phyloP scores from a whole-genome alignment of 148 eudicot genomes.

The Rhododendron henanense region DNA sequence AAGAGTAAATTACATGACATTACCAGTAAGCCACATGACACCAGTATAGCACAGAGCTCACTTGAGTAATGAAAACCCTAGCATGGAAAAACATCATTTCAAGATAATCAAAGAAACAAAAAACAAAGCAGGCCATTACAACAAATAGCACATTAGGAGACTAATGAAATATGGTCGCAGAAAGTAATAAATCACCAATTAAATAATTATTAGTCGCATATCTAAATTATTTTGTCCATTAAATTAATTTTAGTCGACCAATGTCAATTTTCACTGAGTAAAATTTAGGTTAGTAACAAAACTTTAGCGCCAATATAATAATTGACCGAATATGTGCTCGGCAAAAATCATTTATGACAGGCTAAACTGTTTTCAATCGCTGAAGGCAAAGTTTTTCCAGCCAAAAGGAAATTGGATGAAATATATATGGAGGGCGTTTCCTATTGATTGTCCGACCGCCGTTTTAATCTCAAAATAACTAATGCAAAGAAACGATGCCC shows the following conservation, averaged over 20 bases:
- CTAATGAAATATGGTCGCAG: background rate
- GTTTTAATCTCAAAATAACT: too few species aligned
- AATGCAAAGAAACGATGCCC: too few species aligned
- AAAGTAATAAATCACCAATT: too few species aligned
- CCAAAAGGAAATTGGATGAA: too few species aligned
- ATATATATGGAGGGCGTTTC: too few species aligned
- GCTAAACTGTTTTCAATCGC: too few species aligned
- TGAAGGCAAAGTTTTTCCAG: too few species aligned
- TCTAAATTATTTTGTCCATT: too few species aligned
- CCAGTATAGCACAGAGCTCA: conserved; percentile 19
- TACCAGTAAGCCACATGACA: conserved; percentile 27
- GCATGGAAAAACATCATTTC: background rate
- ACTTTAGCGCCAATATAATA: background rate
- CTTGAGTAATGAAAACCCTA: conserved; percentile 15
- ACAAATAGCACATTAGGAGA: background rate
- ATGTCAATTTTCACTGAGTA: too few species aligned
- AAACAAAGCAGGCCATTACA: background rate
- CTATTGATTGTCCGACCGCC: too few species aligned
- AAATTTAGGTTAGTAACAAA: background rate
- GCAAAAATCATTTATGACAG: background rate
- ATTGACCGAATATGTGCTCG: background rate
- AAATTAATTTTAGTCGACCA: too few species aligned
- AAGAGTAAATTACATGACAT: background rate
- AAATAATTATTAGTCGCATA: too few species aligned
- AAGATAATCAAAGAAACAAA: background rate